Conservation (phyloP, 805 yeast species). For the Wickerhamomyces tratensis region DNA sequence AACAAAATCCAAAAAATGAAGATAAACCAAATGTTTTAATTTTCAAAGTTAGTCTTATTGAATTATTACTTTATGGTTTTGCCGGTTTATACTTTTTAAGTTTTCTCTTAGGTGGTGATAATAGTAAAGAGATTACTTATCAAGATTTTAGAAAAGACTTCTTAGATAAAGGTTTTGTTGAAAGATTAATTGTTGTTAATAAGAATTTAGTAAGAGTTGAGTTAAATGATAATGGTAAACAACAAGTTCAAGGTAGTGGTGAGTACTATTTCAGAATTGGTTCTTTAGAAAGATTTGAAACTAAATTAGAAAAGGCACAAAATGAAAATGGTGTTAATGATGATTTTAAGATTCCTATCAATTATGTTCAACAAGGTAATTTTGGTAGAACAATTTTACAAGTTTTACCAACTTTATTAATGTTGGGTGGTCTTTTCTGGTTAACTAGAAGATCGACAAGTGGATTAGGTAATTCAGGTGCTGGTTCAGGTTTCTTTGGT, state of each 20-base stretch:
- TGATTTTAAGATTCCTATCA: conserved; percentile 67
- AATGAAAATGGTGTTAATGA: conserved; percentile 53
- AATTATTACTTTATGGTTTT: conserved; percentile 22
- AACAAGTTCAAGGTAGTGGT: conserved; percentile 30
- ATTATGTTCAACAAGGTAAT: conserved; percentile 66
- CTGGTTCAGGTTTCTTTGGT: conserved; percentile 61
- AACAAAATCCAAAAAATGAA: conserved; percentile 1
- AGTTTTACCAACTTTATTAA: conserved; percentile 78
- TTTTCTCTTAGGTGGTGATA: conserved; percentile 18
- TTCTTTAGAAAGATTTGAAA: conserved; percentile 81
- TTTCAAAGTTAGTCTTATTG: conserved; percentile 24
- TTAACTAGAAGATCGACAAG: conserved; percentile 55
- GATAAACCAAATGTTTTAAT: conserved; percentile 20
- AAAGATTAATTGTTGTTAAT: conserved; percentile 66
- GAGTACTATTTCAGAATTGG: conserved; percentile 69
- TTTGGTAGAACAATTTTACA: conserved; percentile 54
- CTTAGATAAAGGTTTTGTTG: conserved; percentile 70
- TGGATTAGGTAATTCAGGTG: conserved; percentile 40
- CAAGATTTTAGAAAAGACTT: conserved; percentile 79
- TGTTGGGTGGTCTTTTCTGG: conserved; percentile 85
- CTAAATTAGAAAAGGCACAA: conserved; percentile 67
- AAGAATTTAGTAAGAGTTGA: conserved; percentile 66
- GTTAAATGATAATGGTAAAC: conserved; percentile 49
- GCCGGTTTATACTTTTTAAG: conserved; percentile 22
- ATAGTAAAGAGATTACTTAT: conserved; percentile 64